Evolutionary conservation across 140 eudicot genomes (phyloP).

Genomic region (Stevia rebaudiana): DNA sequence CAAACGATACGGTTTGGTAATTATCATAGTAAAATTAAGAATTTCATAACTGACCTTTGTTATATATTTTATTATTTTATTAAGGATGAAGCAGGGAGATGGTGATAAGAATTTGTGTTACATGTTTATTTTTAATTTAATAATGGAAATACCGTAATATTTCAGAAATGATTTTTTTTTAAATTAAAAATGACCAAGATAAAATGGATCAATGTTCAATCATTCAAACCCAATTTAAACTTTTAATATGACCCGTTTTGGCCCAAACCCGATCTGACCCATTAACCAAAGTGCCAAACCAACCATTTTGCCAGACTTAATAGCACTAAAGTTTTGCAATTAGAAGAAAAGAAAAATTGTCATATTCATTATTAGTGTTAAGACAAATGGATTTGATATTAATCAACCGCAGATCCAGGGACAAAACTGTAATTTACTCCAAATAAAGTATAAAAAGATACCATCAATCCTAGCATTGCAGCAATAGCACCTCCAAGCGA

Average conservation of each 20-base stretch:
- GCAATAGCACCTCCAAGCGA: conserved; percentile 83
- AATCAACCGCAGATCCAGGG: background rate
- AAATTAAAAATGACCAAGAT: background rate
- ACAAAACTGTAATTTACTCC: background rate
- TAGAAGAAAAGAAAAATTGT: no score
- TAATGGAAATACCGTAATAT: no score
- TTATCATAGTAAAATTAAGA: background rate
- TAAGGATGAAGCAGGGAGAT: background rate
- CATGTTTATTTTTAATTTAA: no score
- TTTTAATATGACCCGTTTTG: no score
- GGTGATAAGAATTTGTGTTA: background rate
- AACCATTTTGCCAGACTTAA: background rate
- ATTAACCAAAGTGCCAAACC: background rate
- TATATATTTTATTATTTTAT: no score
- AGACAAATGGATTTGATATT: background rate
- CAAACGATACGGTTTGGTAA: background rate
- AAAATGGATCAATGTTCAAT: background rate
- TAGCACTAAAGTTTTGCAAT: background rate
- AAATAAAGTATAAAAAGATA: background rate
- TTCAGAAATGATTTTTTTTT: background rate
- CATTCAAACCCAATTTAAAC: background rate
- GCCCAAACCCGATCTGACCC: background rate
- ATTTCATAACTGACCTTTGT: background rate
- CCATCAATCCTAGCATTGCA: conserved; percentile 63
- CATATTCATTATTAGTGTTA: no score